A percentile compares a stretch with the other conserved stretches of the same genome.
These are phyloP conservation scores for Bruguiera parviflora DNA, from an alignment of 345 rosid species.

Conservation along the genomic window DNA sequence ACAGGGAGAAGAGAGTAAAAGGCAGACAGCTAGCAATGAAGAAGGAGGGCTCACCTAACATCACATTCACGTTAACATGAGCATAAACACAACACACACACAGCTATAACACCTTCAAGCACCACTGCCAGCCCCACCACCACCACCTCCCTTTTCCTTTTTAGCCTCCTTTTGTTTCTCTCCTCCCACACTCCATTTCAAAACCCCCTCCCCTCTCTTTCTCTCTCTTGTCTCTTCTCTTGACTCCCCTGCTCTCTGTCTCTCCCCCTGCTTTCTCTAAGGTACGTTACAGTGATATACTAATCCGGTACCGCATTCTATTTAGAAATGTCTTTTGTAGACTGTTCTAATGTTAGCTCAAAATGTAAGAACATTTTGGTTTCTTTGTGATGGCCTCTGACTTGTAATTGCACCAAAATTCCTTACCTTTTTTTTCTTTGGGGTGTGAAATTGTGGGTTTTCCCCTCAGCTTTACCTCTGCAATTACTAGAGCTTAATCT, in stretches of 20 bases:
- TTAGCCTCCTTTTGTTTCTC: constrained; percentile 13
- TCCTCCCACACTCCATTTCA: constrained; percentile 7
- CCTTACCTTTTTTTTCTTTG: no score
- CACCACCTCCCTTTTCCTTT: constrained; percentile 8
- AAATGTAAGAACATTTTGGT: neutral
- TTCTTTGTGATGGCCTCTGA: neutral
- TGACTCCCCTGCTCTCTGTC: neutral
- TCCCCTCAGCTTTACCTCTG: neutral
- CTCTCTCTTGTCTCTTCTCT: constrained; percentile 10
- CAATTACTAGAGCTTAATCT: neutral
- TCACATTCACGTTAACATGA: neutral
- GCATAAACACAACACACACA: constrained; percentile 18
- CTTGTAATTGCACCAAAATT: no score
- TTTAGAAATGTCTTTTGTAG: no score
- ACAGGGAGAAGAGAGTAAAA: constrained; percentile 23
- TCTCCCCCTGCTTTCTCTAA: neutral
- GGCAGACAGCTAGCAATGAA: constrained; percentile 80
- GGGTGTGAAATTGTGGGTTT: neutral
- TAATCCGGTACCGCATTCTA: no score
- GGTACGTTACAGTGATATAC: no score
- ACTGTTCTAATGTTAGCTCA: no score
- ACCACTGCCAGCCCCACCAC: neutral
- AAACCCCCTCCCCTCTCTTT: neutral
- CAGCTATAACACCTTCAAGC: neutral
- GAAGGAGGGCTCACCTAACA: constrained; percentile 46